Evolutionary conservation across 306 rosid species (phyloP).

Genomic region (Prunus mongolica): DNA sequence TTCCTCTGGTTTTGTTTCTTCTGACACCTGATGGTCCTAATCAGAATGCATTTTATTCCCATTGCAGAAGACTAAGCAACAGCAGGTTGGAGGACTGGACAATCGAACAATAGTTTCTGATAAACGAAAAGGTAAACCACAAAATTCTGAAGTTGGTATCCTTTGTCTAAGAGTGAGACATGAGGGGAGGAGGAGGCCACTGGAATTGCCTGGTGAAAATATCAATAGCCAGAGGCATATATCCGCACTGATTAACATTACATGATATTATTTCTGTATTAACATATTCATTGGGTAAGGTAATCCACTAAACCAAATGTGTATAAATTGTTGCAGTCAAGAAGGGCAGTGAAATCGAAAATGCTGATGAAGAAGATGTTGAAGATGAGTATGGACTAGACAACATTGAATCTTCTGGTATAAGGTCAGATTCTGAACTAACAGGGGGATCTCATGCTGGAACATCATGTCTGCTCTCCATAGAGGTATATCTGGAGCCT

Average conservation of each 20-base stretch:
- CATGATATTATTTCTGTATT: background rate
- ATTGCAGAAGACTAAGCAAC: background rate
- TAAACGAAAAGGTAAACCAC: background rate
- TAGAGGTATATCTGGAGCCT: slow-evolving; percentile 3
- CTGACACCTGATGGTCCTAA: background rate
- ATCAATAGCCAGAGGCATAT: background rate
- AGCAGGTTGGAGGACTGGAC: background rate
- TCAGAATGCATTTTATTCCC: background rate
- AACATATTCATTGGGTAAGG: background rate
- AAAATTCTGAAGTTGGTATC: background rate
- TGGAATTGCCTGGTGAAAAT: background rate
- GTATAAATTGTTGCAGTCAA: background rate
- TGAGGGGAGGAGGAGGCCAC: background rate
- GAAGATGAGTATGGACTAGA: background rate
- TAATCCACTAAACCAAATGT: background rate
- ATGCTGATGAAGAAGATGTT: background rate
- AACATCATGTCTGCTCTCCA: background rate
- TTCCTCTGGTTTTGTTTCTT: background rate
- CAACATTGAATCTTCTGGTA: background rate
- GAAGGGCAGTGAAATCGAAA: background rate
- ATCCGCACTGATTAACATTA: background rate
- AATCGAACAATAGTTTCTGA: background rate
- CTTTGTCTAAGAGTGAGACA: background rate
- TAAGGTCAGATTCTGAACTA: background rate
- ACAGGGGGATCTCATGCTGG: background rate